Base-by-base conservation (phyloP, 225 moss, liverwort and hornwort species). In the Polytrichum formosum region DNA sequence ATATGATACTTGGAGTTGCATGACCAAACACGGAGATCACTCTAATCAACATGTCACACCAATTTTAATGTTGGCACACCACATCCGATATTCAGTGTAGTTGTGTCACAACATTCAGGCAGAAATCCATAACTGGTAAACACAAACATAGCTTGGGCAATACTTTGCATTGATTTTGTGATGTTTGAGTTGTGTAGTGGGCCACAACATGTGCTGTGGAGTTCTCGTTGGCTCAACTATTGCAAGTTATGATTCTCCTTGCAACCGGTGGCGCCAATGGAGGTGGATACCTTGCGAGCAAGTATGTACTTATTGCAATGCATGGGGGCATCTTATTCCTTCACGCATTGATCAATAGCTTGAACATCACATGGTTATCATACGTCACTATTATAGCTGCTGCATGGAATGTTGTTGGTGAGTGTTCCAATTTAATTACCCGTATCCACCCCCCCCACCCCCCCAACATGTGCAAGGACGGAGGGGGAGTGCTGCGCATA, bases 371-470 rank as follows among this genome's bases (percentile, higher is more conserved):
- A 6, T 84, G 82, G 83, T 16, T 95, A 2, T 80, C 88, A 16
- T 93, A 91, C 61, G 53, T 95, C 59, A 91, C 89, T 54, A 84
- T 88, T 25, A 27, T 95, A 9, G 92, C 91, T 67, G 92, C 87
- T n/a, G 26, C 74, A 22, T 95, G 95, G 95, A 95, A 95, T 31
- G 74, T 91, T 64, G 64, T 91, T 53, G 95, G 94, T 95, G 78
- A 65, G 79, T 69, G 6, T 46, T 46, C 37, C 4, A 46, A 13
- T 46, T 46, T 46, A 46, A 46, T 46, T 13, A 46, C 37, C 10
- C 0, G 13, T 13, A 13, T 46, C 13, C 26, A 26, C 26, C 13
- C 10, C 37, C 23, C 23, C 23, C 23, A 23, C 23, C 23, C 30
- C 6, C 30, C 30, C 30, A 30, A 6, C 6, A 6, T 0, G 30